phyloP scores from a whole-genome alignment of 1,284 basidiomycete genomes.

The Irpex sp. region DNA sequence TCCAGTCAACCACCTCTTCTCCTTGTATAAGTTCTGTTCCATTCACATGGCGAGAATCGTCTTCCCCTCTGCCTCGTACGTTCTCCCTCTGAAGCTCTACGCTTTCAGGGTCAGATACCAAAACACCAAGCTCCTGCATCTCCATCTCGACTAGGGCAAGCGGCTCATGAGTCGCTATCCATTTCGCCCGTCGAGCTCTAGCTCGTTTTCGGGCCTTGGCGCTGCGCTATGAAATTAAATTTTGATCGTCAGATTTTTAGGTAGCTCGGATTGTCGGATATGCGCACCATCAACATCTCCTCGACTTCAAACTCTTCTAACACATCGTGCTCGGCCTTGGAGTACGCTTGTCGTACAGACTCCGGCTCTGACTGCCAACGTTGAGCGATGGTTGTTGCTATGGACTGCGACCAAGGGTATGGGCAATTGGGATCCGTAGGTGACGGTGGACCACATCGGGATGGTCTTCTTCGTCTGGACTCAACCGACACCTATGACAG shows the following conservation, averaged over 20 bases:
- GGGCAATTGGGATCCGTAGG: neutral
- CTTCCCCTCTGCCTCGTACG: no score
- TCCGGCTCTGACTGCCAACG: neutral
- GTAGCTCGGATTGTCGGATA: no score
- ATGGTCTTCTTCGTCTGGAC: neutral
- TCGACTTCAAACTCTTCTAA: neutral
- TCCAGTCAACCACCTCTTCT: neutral
- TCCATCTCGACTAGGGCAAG: neutral
- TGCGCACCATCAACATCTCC: neutral
- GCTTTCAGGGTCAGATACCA: neutral
- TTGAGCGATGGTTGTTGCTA: neutral
- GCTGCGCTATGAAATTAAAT: neutral
- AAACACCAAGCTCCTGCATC: neutral
- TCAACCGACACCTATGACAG: neutral
- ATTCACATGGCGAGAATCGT: no score
- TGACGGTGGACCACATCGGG: neutral
- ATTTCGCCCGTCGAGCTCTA: neutral
- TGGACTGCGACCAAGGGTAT: neutral
- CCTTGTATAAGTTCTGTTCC: no score
- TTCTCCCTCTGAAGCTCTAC: no score
- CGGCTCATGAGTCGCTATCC: neutral
- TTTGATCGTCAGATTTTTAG: no score
- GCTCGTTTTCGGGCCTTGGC: neutral
- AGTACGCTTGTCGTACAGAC: neutral
- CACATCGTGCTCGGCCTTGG: neutral